These are phyloP conservation scores for Diphasiastrum complanatum DNA, from an alignment of 83 land plant genomes.

Conservation along the genomic window DNA sequence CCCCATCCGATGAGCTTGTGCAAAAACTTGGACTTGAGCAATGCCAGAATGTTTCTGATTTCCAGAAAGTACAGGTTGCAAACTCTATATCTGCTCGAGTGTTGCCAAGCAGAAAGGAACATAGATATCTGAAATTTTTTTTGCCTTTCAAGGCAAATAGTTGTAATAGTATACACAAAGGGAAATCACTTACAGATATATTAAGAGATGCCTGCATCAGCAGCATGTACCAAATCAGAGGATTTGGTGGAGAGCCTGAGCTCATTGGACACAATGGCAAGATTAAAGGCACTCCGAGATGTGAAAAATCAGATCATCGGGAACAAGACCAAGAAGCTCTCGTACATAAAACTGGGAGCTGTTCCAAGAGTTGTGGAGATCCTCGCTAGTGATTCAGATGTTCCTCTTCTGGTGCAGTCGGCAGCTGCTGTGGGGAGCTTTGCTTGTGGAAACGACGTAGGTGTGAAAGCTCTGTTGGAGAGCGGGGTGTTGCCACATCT, in stretches of 20 bases:
- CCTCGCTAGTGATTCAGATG: constrained; percentile 40
- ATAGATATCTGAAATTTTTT: too few species aligned
- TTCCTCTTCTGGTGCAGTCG: constrained; percentile 59
- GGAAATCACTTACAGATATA: too few species aligned
- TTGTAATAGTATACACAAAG: too few species aligned
- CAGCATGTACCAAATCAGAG: constrained; percentile 41
- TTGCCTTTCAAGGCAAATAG: too few species aligned
- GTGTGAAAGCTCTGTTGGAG: constrained; percentile 68
- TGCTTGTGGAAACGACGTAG: constrained; percentile 77
- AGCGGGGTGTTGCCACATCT: constrained; percentile 74
- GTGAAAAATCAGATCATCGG: constrained; percentile 95
- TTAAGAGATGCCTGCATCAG: constrained; percentile 51
- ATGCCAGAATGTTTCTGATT: too few species aligned
- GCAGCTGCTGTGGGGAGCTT: constrained; percentile 92
- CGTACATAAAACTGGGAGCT: constrained; percentile 74
- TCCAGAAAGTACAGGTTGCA: too few species aligned
- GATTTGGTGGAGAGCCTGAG: constrained; percentile 55
- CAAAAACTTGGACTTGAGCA: too few species aligned
- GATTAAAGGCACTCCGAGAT: constrained; percentile 68
- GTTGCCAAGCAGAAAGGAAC: too few species aligned
- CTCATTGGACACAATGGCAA: constrained; percentile 37
- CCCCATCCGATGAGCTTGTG: too few species aligned
- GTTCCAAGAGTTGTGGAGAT: constrained; percentile 68
- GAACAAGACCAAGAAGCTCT: constrained; percentile 82
- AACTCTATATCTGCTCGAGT: too few species aligned